phyloP scores from a whole-genome alignment of 768 basidiomycete species.

The Cystofilobasidium macerans region DNA sequence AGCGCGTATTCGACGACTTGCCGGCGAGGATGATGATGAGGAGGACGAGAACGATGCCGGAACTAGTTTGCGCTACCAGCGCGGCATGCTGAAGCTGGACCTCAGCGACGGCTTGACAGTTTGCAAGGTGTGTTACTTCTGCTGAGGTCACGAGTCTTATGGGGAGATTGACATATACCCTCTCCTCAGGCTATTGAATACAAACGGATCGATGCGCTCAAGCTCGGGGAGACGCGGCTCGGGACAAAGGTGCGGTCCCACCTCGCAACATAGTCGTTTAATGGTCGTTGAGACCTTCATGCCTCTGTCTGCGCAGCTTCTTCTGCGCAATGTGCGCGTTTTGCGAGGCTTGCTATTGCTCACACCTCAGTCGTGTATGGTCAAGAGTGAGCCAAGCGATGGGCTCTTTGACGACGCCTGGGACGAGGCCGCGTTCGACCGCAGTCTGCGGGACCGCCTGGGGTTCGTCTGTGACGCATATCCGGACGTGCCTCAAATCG shows the following conservation, averaged over 20 bases:
- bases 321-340: conserved; percentile 20
- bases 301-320: background rate
- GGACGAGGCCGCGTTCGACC: conserved; percentile 16
- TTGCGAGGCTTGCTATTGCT: conserved; percentile 14
- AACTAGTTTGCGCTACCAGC: conserved; percentile 10
- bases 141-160: no score
- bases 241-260: conserved; percentile 21
- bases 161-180: no score
- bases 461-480: conserved; percentile 1
- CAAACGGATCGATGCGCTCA: conserved; percentile 11
- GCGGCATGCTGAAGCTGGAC: conserved; percentile 24
- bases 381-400: conserved; percentile 10
- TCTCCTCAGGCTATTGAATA: conserved; percentile 24
- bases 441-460: conserved; percentile 7
- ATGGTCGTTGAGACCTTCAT: background rate
- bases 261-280: background rate
- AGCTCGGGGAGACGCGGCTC: conserved; percentile 16
- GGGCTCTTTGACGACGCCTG: background rate
- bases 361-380: conserved; percentile 11
- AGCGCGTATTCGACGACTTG: conserved; percentile 14
- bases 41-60: conserved; percentile 14
- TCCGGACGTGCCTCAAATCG: background rate
- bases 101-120: conserved; percentile 15
- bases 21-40: conserved; percentile 18
- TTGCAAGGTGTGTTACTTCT: conserved; percentile 8